phyloP scores from a whole-genome alignment of 441 rosid species.

The Populus hybrid region DNA sequence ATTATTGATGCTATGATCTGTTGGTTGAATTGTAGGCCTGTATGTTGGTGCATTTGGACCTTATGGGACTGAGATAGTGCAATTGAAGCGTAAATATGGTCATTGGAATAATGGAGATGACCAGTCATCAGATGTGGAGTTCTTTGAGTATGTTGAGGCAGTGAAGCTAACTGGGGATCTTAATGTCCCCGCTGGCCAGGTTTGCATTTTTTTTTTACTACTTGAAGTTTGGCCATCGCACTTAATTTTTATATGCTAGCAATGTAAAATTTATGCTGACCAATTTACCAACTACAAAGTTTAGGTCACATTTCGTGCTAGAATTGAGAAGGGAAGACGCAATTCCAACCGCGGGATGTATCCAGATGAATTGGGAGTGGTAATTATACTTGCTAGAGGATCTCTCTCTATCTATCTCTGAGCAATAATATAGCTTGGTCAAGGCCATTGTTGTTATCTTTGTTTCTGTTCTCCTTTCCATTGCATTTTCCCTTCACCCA shows the following conservation, averaged over 20 bases:
- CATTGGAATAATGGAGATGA: constrained; percentile 61
- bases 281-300: constrained; percentile 16
- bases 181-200: constrained; percentile 96
- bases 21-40: constrained; percentile 52
- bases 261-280: constrained; percentile 14
- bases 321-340: constrained; percentile 67
- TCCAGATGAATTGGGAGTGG: constrained; percentile 95
- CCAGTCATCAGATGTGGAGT: constrained; percentile 58
- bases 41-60: constrained; percentile 98
- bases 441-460: not conserved
- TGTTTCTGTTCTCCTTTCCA: not conserved
- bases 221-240: not conserved
- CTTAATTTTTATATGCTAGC: not conserved
- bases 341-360: constrained; percentile 55
- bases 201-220: constrained; percentile 23
- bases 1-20: constrained; percentile 14
- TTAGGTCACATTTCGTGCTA: constrained; percentile 97
- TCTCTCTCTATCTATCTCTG: constrained; percentile 9
- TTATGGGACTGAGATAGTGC: constrained; percentile 89
- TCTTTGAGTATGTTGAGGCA: constrained; percentile 89
- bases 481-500: not conserved
- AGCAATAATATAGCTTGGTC: not conserved
- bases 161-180: constrained; percentile 90
- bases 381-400: constrained; percentile 29
- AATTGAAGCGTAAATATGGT: constrained; percentile 83